Evolutionary conservation across 73 alveolate genomes (phyloP).

Genomic region (Tetrahymena elliotti): DNA sequence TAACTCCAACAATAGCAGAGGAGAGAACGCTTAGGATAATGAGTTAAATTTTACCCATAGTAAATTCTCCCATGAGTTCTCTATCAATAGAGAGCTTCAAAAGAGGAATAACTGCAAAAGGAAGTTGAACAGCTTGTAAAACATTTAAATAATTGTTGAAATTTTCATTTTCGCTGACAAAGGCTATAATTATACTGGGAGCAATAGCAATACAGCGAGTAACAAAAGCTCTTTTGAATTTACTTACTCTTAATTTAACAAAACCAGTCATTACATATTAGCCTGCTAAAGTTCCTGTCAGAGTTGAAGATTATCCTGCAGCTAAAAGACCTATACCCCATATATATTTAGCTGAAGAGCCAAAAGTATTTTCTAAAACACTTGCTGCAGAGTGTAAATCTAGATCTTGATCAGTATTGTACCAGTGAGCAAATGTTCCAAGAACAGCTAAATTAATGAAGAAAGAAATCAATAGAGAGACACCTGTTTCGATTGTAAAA

Average conservation of each 20-base stretch:
- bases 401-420: slow-evolving; percentile 25
- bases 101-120: slow-evolving; percentile 67
- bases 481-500: slow-evolving; percentile 41
- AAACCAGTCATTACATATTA: slow-evolving; percentile 51
- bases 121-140: slow-evolving; percentile 46
- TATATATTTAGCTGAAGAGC: slow-evolving; percentile 41
- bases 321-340: slow-evolving; percentile 75
- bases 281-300: slow-evolving; percentile 79
- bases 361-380: slow-evolving; percentile 41
- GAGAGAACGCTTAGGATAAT: neutral
- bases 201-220: slow-evolving; percentile 57
- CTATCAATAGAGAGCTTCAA: slow-evolving; percentile 47
- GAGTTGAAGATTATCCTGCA: slow-evolving; percentile 77
- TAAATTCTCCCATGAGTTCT: slow-evolving; percentile 51
- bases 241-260: slow-evolving; percentile 45
- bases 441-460: slow-evolving; percentile 56
- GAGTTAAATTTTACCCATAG: neutral
- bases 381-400: slow-evolving; percentile 34
- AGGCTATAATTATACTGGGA: slow-evolving; percentile 62
- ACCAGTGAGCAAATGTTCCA: slow-evolving; percentile 57
- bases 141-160: slow-evolving; percentile 12
- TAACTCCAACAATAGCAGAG: neutral
- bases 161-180: slow-evolving; percentile 19
- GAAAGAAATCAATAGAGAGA: slow-evolving; percentile 54
- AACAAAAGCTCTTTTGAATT: slow-evolving; percentile 50